Evolutionary conservation across 148 eudicot genomes (phyloP), one percentile per base, ranked within the genome.

Genomic region (Linanthus parryae): DNA sequence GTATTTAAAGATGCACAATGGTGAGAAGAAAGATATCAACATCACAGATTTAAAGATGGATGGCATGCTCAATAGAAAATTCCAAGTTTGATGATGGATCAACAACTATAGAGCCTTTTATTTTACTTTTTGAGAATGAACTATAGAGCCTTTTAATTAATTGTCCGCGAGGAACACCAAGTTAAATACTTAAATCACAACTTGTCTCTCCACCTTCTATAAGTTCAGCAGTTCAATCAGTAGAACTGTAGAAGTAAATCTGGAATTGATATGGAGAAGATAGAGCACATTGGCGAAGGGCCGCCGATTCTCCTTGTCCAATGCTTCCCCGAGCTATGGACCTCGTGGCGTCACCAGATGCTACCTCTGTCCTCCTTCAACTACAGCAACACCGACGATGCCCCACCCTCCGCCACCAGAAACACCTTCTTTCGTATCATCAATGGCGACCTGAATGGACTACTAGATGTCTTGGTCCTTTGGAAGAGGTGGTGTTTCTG

Each of bases 401-500:
- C 60, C 7, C 76, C 76, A 0, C 52, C 47, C n/a, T 31, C 55
- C 16, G 39, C 39, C 9, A 28, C 56, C 4, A 58, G 58, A 51
- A 62, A 72, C 68, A 66, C 72, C 14, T 60, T 44, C 13, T 33
- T 72, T 17, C 68, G 66, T 41, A 17, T 72, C 7, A 65, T 72
- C n/a, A n/a, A n/a, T 3, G 76, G 76, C 0, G 72, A 72, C 57
- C 19, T 72, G 33, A 68, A 66, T 44, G 67, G 52, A 30, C 54
- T 71, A 33, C 16, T 71, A 24, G 71, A 71, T 38, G 7, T 45
- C 3, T 35, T 71, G n/a, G 67, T 56, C 8, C 58, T 71, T 50
- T 84, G 59, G 72, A 73, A 19, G 87, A 84, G 29, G 60, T 73
- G 0, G 79, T 84, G 16, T 53, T 84, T 14, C 57, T 84, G 60